Evolutionary conservation across 441 rosid species (phyloP).

Genomic region (Adansonia gregorii): DNA sequence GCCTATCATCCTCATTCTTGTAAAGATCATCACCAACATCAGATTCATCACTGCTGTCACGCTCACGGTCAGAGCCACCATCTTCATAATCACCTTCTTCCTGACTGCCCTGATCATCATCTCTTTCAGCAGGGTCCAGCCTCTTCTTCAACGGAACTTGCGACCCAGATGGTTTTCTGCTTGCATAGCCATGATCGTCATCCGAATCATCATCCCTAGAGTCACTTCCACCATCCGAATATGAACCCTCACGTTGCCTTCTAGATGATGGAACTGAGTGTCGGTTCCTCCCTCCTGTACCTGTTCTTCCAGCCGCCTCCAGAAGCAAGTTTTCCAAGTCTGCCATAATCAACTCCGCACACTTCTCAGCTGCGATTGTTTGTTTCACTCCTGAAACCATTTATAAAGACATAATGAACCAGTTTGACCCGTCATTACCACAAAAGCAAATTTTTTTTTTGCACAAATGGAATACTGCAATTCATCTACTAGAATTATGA

Average conservation of each 20-base stretch:
- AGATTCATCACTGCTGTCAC: constrained; percentile 80
- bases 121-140: constrained; percentile 74
- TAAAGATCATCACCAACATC: constrained; percentile 91
- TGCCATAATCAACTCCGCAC: constrained; percentile 46
- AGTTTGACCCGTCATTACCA: neutral
- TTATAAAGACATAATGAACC: neutral
- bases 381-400: constrained; percentile 17
- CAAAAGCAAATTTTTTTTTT: too few species aligned
- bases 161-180: constrained; percentile 85
- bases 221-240: constrained; percentile 90
- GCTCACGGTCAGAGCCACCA: constrained; percentile 63
- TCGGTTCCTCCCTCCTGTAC: constrained; percentile 57
- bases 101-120: constrained; percentile 69
- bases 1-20: constrained; percentile 81
- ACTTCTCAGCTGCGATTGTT: neutral
- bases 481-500: neutral
- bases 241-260: constrained; percentile 76
- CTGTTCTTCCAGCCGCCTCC: constrained; percentile 96
- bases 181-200: constrained; percentile 64
- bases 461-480: neutral
- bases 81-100: constrained; percentile 65
- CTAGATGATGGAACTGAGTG: constrained; percentile 58
- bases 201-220: constrained; percentile 88
- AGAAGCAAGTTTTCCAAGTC: constrained; percentile 88
- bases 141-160: constrained; percentile 94